A percentile compares a stretch with the other conserved stretches of the same genome.
Conservation (phyloP, 495 filamentous ascomycete species). For the Podospora pseudopauciseta region DNA sequence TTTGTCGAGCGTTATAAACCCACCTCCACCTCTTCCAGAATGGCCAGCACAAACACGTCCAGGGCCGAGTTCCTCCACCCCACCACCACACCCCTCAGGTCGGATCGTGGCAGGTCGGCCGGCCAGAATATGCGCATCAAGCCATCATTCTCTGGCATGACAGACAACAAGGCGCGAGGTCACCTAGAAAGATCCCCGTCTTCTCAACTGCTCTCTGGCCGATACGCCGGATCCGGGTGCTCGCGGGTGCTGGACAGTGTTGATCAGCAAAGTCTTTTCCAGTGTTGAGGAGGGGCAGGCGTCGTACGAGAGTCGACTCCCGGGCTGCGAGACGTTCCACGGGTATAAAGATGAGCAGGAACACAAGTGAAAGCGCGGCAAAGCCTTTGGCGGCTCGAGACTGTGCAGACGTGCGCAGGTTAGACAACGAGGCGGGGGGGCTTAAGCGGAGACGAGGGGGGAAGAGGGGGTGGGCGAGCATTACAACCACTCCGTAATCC, state of each 20-base stretch:
- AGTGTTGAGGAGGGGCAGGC: conserved; percentile 3
- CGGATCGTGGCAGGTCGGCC: conserved; percentile 71
- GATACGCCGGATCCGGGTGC: conserved; percentile 79
- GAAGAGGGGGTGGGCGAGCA: conserved; percentile 28
- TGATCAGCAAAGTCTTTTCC: conserved; percentile 23
- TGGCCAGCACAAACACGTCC: conserved; percentile 84
- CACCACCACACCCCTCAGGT: conserved; percentile 76
- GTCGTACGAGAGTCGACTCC: conserved; percentile 44
- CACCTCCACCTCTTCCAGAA: conserved; percentile 90
- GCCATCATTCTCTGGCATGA: conserved; percentile 91
- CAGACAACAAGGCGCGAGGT: conserved; percentile 33
- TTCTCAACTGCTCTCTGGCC: conserved; percentile 88
- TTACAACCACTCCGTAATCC: conserved; percentile 96
- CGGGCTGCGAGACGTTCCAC: conserved; percentile 45
- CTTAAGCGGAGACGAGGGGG: conserved; percentile 4
- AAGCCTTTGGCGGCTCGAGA: conserved; percentile 44
- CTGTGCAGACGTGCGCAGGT: conserved; percentile 22
- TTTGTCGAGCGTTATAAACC: conserved; percentile 18
- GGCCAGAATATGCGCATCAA: conserved; percentile 99
- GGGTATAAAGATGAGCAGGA: conserved; percentile 45
- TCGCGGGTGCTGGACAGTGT: conserved; percentile 68
- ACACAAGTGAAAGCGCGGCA: conserved; percentile 38
- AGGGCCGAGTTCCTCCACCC: conserved; percentile 92
- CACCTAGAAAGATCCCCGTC: conserved; percentile 86
- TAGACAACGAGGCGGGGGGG: neutral